Conservation (phyloP, 192 early-diverging fungal genomes). For the Podila verticillata region DNA sequence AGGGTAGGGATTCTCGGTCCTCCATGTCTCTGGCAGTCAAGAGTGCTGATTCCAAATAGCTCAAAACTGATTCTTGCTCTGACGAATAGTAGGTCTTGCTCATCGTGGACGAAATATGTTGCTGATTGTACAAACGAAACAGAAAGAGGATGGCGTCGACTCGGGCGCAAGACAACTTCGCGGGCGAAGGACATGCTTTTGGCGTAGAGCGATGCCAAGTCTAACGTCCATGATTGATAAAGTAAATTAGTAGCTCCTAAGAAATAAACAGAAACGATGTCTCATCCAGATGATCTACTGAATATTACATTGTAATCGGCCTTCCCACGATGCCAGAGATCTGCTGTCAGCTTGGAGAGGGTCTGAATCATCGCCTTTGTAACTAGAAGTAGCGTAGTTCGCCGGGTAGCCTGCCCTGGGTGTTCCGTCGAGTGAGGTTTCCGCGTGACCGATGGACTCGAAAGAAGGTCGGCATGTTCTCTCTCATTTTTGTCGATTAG, state of each 20-base stretch:
- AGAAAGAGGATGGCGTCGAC: conserved; percentile 41
- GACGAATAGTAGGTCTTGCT: neutral
- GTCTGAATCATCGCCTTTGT: conserved; percentile 1
- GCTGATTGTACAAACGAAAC: conserved; percentile 16
- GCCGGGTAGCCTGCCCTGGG: neutral
- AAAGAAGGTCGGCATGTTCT: neutral
- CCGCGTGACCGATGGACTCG: neutral
- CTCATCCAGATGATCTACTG: neutral
- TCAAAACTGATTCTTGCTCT: neutral
- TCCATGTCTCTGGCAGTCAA: conserved; percentile 21
- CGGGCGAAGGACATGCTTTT: conserved; percentile 11
- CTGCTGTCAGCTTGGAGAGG: conserved; percentile 6
- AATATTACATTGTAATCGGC: conserved; percentile 13
- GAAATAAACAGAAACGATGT: too few relatives aligned
- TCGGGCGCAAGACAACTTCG: conserved; percentile 33
- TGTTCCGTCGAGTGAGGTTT: neutral
- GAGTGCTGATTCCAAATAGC: conserved; percentile 38
- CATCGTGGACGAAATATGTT: too few relatives aligned
- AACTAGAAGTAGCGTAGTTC: neutral
- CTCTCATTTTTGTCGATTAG: conserved; percentile 16
- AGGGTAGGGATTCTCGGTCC: conserved; percentile 55
- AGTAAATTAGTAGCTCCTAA: too few relatives aligned
- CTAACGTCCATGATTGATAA: neutral
- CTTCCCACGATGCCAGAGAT: conserved; percentile 12
- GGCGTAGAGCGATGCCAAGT: neutral